phyloP scores from a whole-genome alignment of 2,329 filamentous ascomycete species.

The Chaetomium olivaceum region DNA sequence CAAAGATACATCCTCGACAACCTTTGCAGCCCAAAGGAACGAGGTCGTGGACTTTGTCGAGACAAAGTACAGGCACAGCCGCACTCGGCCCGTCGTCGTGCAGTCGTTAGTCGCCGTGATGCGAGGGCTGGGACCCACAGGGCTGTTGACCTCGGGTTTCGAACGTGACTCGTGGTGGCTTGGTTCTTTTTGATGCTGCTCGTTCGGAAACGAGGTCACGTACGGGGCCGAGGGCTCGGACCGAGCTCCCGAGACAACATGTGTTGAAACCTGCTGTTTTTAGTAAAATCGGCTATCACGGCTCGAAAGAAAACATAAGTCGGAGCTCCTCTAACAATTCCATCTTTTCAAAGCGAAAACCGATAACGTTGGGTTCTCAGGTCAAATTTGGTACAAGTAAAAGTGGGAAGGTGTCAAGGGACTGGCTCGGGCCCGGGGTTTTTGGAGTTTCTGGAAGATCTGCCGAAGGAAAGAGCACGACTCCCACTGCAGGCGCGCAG shows the following conservation, averaged over 20 bases:
- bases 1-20: not conserved
- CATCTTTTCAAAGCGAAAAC: not conserved
- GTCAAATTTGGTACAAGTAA: not conserved
- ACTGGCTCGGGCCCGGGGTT: not conserved
- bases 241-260: conserved; percentile 6
- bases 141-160: not conserved
- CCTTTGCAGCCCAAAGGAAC: not conserved
- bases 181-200: not conserved
- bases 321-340: not conserved
- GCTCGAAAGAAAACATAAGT: not conserved
- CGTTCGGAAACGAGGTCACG: not conserved
- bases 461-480: not conserved
- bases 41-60: not conserved
- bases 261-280: not conserved
- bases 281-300: not conserved
- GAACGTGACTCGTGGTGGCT: not conserved
- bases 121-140: not conserved
- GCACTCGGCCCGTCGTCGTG: not conserved
- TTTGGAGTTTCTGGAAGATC: not conserved
- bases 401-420: not conserved
- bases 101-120: not conserved
- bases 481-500: not conserved
- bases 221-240: conserved; percentile 10
- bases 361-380: not conserved
- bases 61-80: not conserved